phyloP scores from a whole-genome alignment of 768 basidiomycete genomes.

The Pisolithus marmoratus region DNA sequence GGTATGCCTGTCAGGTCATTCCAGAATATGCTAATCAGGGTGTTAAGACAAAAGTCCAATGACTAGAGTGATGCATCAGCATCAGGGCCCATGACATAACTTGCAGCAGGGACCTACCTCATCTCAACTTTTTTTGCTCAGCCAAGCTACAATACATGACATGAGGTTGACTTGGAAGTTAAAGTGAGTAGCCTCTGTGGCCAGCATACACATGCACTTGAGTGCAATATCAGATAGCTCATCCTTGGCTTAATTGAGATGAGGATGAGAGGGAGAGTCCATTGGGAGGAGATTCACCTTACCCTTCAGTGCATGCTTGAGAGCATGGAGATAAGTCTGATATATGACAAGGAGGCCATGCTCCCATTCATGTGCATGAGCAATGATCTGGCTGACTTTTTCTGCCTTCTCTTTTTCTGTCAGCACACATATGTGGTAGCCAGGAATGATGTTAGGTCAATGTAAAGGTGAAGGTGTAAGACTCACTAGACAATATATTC shows the following conservation, averaged over 20 bases:
- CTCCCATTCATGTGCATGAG: conserved; percentile 89
- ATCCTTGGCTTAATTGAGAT: conserved; percentile 45
- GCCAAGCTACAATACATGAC: conserved; percentile 72
- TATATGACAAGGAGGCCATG: conserved; percentile 87
- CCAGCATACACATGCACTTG: conserved; percentile 82
- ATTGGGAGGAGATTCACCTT: conserved; percentile 13
- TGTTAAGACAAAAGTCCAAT: conserved; percentile 79
- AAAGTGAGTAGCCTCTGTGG: conserved; percentile 86
- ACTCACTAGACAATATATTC: too few species aligned
- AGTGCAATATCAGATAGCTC: conserved; percentile 66
- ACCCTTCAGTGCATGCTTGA: conserved; percentile 87
- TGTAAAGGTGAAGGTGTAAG: too few species aligned
- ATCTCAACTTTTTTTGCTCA: conserved; percentile 89
- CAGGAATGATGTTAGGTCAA: conserved; percentile 90
- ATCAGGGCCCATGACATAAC: conserved; percentile 2
- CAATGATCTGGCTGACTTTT: conserved; percentile 92
- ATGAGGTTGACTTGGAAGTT: conserved; percentile 94
- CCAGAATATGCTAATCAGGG: conserved; percentile 77
- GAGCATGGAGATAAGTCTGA: conserved; percentile 77
- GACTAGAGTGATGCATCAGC: conserved; percentile 41
- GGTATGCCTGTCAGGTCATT: conserved; percentile 74
- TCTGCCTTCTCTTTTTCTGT: conserved; percentile 88
- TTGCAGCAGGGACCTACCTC: conserved; percentile 44
- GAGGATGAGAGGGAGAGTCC: neutral
- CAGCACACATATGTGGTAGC: conserved; percentile 88